Percentiles rank a stretch among this genome's conserved stretches.
Conservation (phyloP, 345 rosid genomes). For the Laguncularia racemosa region DNA sequence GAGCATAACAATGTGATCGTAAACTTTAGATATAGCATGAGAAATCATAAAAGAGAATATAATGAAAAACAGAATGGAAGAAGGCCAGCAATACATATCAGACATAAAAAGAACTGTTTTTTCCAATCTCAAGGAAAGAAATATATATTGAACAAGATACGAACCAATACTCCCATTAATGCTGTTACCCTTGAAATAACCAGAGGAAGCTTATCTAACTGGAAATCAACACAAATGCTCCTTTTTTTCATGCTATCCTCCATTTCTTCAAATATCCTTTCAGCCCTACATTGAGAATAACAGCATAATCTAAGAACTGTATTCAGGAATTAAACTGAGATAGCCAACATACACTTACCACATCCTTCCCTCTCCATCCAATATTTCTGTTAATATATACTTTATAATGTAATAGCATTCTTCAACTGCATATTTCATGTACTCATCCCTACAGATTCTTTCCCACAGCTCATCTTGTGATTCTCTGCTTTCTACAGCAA, state of each 20-base stretch:
- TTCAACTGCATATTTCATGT: conserved; percentile 94
- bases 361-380: conserved; percentile 84
- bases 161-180: conserved; percentile 81
- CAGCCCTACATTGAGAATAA: conserved; percentile 53
- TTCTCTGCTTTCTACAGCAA: conserved; percentile 60
- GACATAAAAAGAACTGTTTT: neutral
- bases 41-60: too few species aligned
- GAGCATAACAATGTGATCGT: too few species aligned
- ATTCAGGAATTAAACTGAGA: neutral
- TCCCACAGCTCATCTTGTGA: conserved; percentile 88
- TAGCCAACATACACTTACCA: conserved; percentile 42
- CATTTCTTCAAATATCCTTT: conserved; percentile 63
- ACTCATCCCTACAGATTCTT: conserved; percentile 73
- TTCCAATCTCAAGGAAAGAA: too few species aligned
- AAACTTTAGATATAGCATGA: too few species aligned
- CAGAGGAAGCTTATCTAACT: conserved; percentile 63
- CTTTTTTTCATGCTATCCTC: conserved; percentile 35
- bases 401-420: conserved; percentile 67
- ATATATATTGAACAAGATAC: conserved; percentile 5
- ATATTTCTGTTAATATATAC: conserved; percentile 56
- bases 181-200: conserved; percentile 77
- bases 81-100: neutral
- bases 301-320: neutral
- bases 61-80: too few species aligned
- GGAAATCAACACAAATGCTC: conserved; percentile 52